Evolutionary conservation across 495 filamentous ascomycete genomes (phyloP).

Genomic region (Penicillium pancosmium): DNA sequence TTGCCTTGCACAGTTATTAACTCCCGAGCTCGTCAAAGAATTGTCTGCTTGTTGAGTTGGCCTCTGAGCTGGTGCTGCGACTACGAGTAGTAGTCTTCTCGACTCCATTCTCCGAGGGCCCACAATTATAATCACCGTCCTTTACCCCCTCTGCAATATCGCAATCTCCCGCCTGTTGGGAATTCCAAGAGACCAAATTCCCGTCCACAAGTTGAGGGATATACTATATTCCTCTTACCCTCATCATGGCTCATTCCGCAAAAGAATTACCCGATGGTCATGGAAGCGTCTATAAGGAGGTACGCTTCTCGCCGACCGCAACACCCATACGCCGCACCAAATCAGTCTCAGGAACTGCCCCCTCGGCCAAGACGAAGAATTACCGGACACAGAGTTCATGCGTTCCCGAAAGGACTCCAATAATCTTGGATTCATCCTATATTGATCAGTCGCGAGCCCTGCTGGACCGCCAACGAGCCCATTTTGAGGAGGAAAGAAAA

Average conservation of each 20-base stretch:
- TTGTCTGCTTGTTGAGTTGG: constrained; percentile 9
- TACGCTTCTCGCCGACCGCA: constrained; percentile 49
- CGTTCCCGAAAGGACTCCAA: constrained; percentile 16
- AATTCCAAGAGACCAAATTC: constrained; percentile 1
- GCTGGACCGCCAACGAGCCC: constrained; percentile 42
- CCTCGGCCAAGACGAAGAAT: constrained; percentile 29
- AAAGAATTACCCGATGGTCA: constrained; percentile 39
- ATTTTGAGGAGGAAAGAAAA: constrained; percentile 41
- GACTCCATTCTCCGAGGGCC: neutral
- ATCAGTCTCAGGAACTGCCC: constrained; percentile 40
- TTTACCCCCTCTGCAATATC: neutral
- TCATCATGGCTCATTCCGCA: constrained; percentile 36
- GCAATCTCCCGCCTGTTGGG: neutral
- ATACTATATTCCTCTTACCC: neutral
- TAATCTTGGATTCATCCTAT: constrained; percentile 34
- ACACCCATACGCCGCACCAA: constrained; percentile 43
- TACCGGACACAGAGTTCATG: constrained; percentile 7
- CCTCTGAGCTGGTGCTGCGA: neutral
- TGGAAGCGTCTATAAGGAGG: constrained; percentile 50
- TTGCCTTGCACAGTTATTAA: neutral
- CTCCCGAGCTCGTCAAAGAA: neutral
- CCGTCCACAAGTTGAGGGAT: neutral
- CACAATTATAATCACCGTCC: neutral
- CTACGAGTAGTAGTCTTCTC: neutral
- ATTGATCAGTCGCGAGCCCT: constrained; percentile 45